Evolutionary conservation across 1,284 basidiomycete genomes (phyloP).

Genomic region (Austroboletus niveus): DNA sequence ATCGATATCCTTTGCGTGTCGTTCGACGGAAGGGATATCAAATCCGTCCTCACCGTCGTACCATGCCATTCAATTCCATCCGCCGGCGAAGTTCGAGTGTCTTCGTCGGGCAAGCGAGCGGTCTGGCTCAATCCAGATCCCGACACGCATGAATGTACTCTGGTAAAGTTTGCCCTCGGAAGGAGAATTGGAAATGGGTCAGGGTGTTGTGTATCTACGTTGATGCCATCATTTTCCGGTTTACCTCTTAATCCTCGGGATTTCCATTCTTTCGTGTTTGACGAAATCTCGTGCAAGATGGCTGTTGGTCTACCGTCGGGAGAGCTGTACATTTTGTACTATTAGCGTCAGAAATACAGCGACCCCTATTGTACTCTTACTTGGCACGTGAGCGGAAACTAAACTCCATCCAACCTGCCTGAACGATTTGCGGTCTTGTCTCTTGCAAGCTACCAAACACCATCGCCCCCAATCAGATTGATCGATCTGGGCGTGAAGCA

Average conservation of each 20-base stretch:
- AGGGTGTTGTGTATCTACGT: slow-evolving; percentile 12
- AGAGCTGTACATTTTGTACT: slow-evolving; percentile 24
- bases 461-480: slow-evolving; percentile 4
- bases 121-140: slow-evolving; percentile 21
- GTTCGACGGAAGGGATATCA: slow-evolving; percentile 13
- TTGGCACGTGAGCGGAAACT: slow-evolving; percentile 27
- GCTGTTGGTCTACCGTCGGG: slow-evolving; percentile 19
- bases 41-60: slow-evolving; percentile 3
- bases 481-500: slow-evolving; percentile 18
- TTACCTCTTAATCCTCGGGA: slow-evolving; percentile 23
- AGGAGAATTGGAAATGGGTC: background rate
- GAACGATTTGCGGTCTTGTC: background rate
- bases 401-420: slow-evolving; percentile 2
- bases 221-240: slow-evolving; percentile 26
- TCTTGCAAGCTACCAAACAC: background rate
- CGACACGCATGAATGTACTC: slow-evolving; percentile 12
- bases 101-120: slow-evolving; percentile 22
- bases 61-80: slow-evolving; percentile 11
- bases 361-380: slow-evolving; percentile 20
- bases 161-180: slow-evolving; percentile 21
- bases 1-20: slow-evolving; percentile 16
- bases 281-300: slow-evolving; percentile 27
- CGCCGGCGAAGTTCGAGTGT: slow-evolving; percentile 17
- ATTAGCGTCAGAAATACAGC: slow-evolving; percentile 5
- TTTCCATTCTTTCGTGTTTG: slow-evolving; percentile 24